phyloP scores from a whole-genome alignment of 2,329 filamentous ascomycete species.

The Xenoacremonium recifei region DNA sequence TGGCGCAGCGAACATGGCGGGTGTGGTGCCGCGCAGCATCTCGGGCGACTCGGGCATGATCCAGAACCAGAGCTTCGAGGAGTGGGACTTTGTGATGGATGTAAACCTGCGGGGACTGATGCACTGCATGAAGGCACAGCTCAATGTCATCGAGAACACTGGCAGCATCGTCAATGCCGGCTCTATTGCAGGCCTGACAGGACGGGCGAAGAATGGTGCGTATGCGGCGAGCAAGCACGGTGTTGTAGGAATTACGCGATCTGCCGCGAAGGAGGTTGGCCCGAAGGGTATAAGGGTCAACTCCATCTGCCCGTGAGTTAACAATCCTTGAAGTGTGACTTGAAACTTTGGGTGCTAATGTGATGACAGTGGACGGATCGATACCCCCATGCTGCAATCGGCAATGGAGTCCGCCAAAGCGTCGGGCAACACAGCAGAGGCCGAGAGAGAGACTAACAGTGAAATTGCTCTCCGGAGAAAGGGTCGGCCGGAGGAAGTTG shows the following conservation, averaged over 20 bases:
- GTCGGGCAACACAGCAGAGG: constrained; percentile 5
- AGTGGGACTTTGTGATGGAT: constrained; percentile 26
- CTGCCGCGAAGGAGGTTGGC: constrained; percentile 30
- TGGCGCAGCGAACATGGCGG: constrained; percentile 38
- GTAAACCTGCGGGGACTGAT: constrained; percentile 30
- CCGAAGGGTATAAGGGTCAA: constrained; percentile 25
- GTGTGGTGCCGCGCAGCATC: constrained; percentile 30
- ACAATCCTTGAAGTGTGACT: neutral
- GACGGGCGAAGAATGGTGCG: constrained; percentile 28
- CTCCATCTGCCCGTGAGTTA: constrained; percentile 27
- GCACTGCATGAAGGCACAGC: constrained; percentile 28
- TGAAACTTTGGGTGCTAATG: neutral
- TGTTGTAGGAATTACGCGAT: constrained; percentile 29
- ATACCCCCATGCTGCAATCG: constrained; percentile 27
- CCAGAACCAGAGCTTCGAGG: constrained; percentile 21
- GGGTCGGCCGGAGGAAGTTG: constrained; percentile 26
- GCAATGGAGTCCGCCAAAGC: constrained; percentile 11
- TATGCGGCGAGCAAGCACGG: constrained; percentile 31
- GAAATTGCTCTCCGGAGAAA: constrained; percentile 20
- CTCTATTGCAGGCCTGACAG: constrained; percentile 40
- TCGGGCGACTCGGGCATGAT: constrained; percentile 17
- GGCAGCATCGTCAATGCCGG: constrained; percentile 48
- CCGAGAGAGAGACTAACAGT: constrained; percentile 11
- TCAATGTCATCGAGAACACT: constrained; percentile 32
- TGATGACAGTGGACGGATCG: constrained; percentile 21